Conservation (phyloP, 179 eudicot genomes). For the Vitellaria paradoxa region DNA sequence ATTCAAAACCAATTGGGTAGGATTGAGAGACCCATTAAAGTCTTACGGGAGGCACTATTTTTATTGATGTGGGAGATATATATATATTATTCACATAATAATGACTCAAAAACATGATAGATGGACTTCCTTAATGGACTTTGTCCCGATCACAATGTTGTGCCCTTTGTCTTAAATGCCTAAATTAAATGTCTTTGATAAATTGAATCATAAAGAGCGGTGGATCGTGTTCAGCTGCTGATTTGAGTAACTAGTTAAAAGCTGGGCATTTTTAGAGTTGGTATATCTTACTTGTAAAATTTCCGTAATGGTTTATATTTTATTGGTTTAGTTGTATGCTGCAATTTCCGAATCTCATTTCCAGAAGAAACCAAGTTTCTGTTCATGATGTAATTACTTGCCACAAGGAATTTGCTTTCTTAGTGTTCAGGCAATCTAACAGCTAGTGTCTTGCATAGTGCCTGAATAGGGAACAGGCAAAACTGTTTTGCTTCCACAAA, state of each 20-base stretch:
- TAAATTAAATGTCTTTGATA: background rate
- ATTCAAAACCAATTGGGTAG: no score
- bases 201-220: background rate
- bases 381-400: background rate
- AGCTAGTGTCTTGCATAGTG: background rate
- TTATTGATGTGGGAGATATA: no score
- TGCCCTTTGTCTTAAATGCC: background rate
- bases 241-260: background rate
- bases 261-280: background rate
- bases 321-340: background rate
- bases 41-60: no score
- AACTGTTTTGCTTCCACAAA: background rate
- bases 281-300: background rate
- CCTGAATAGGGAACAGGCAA: background rate
- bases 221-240: background rate
- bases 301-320: background rate
- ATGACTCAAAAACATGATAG: background rate
- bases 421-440: background rate
- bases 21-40: no score
- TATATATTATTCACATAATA: background rate
- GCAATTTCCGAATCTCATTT: background rate
- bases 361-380: background rate
- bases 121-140: background rate
- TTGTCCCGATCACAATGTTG: background rate
- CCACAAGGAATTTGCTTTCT: background rate